phyloP scores from a whole-genome alignment of 2,329 filamentous ascomycete genomes.

The Ophiostoma sp. region DNA sequence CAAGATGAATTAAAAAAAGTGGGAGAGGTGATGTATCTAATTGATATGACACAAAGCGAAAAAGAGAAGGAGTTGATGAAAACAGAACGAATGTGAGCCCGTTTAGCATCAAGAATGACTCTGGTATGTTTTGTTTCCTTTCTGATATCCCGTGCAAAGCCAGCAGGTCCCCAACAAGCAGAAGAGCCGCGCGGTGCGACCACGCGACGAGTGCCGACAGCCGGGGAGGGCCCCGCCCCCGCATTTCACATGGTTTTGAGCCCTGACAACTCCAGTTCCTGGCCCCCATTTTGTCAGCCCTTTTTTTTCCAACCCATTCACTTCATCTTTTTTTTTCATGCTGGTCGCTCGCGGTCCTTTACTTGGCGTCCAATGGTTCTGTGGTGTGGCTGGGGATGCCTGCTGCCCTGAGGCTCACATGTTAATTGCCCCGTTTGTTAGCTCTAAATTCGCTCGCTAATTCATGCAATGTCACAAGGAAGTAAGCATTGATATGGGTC shows the following conservation, averaged over 20 bases:
- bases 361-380: neutral
- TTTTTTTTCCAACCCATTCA: neutral
- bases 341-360: too few relatives aligned
- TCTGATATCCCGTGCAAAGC: too few relatives aligned
- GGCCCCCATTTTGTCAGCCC: neutral
- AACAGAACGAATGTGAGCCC: too few relatives aligned
- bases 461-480: neutral
- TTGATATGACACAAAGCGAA: too few relatives aligned
- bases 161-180: neutral
- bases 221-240: conserved; percentile 1
- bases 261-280: neutral
- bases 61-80: too few relatives aligned
- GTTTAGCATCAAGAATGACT: too few relatives aligned
- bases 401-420: neutral
- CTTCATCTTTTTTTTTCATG: too few relatives aligned
- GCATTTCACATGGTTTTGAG: neutral
- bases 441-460: neutral
- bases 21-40: too few relatives aligned
- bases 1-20: too few relatives aligned
- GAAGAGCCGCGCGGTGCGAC: neutral
- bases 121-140: too few relatives aligned
- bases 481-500: neutral
- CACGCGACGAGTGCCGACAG: neutral
- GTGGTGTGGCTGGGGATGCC: neutral
- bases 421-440: neutral